Conservation (phyloP, 257 asterid species). For the Handroanthus guayacan region DNA sequence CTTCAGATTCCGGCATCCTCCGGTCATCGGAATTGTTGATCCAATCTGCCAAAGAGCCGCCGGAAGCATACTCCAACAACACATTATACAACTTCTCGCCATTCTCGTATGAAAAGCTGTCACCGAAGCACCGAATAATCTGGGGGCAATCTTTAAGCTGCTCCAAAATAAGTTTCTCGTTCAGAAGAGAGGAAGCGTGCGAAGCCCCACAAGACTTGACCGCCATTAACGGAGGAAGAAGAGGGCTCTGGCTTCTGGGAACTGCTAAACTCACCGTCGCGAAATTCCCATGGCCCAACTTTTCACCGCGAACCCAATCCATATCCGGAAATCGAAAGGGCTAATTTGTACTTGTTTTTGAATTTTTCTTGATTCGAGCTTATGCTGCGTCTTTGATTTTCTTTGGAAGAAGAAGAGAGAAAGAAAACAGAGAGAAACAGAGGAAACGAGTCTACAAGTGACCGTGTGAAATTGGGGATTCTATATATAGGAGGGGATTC, state of each 20-base stretch:
- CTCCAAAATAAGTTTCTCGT: conserved; percentile 65
- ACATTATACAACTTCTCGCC: conserved; percentile 82
- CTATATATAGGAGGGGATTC: conserved; percentile 45
- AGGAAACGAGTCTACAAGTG: not conserved
- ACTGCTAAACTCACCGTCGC: conserved; percentile 75
- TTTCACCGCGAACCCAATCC: conserved; percentile 86
- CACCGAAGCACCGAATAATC: conserved; percentile 77
- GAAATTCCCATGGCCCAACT: conserved; percentile 80
- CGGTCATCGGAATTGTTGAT: conserved; percentile 46
- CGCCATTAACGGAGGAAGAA: conserved; percentile 59
- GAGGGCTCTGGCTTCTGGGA: conserved; percentile 35
- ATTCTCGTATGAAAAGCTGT: conserved; percentile 55
- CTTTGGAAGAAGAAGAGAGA: not conserved
- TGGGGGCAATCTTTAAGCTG: conserved; percentile 66
- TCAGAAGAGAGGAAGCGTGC: conserved; percentile 52
- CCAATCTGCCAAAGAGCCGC: conserved; percentile 65
- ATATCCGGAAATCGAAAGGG: conserved; percentile 37
- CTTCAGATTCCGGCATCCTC: conserved; percentile 51
- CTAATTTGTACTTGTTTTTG: not conserved
- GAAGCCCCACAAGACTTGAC: conserved; percentile 69
- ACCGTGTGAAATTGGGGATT: conserved; percentile 8
- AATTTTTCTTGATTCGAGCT: not conserved
- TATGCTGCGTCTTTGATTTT: not conserved
- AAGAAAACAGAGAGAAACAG: conserved; percentile 26
- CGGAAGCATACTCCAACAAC: conserved; percentile 78